Conservation (phyloP, 2,329 filamentous ascomycete genomes). For the Fusarium heterosporum region DNA sequence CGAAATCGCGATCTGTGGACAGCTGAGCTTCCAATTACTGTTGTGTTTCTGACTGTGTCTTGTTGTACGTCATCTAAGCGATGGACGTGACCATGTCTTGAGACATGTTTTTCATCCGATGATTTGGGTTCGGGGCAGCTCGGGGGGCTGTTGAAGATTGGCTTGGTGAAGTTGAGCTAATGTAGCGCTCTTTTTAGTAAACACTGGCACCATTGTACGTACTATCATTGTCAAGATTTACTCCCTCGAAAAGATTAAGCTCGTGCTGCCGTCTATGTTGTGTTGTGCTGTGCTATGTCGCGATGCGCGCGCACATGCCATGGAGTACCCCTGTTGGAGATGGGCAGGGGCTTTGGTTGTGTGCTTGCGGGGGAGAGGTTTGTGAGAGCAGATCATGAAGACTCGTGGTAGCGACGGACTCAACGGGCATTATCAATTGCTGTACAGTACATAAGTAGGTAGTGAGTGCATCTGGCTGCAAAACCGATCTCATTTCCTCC, state of each 20-base stretch:
- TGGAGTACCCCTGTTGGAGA: background rate
- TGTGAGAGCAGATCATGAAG: background rate
- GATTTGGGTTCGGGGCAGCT: constrained; percentile 13
- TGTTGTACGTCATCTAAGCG: constrained; percentile 26
- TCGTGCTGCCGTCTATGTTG: background rate
- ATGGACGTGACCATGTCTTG: constrained; percentile 26
- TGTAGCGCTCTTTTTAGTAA: background rate
- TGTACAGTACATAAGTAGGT: too few relatives aligned
- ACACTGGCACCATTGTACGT: background rate
- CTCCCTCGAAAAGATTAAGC: background rate
- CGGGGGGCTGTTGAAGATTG: background rate
- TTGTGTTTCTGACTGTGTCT: constrained; percentile 25
- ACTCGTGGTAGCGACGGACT: constrained; percentile 4
- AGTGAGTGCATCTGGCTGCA: constrained; percentile 26
- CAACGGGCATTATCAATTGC: background rate
- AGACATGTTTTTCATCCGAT: constrained; percentile 30
- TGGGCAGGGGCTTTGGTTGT: constrained; percentile 3
- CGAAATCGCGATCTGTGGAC: constrained; percentile 31
- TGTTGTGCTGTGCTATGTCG: background rate
- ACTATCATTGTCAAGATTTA: background rate
- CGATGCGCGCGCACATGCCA: background rate
- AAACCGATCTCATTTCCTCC: constrained; percentile 33
- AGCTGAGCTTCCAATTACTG: constrained; percentile 24
- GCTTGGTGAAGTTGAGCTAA: background rate
- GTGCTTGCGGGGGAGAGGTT: constrained; percentile 3